These are phyloP conservation scores for Colletotrichum gigasporum DNA, from an alignment of 2,329 filamentous ascomycete genomes.

Conservation along the genomic window DNA sequence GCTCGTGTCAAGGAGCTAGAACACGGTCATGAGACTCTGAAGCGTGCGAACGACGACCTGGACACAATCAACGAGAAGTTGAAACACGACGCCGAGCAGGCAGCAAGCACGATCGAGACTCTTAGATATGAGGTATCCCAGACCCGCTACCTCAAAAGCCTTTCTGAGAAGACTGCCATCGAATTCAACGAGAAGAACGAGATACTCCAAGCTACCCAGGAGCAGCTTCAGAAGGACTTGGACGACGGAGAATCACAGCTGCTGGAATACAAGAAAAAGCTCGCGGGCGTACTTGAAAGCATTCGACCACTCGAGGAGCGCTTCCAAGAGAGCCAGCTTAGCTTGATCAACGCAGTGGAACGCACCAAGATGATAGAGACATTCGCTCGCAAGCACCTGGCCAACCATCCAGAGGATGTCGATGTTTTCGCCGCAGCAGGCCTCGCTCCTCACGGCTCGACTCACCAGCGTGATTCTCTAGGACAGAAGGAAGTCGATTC, in stretches of 20 bases:
- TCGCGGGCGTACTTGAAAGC: background rate
- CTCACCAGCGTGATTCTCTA: background rate
- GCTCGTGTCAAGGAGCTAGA: background rate
- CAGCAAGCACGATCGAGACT: background rate
- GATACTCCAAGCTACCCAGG: background rate
- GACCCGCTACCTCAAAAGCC: background rate
- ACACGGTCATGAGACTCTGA: constrained; percentile 7
- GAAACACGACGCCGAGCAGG: background rate
- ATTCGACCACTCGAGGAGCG: background rate
- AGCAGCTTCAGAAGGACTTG: background rate
- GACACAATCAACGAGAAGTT: constrained; percentile 6
- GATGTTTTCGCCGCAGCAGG: background rate
- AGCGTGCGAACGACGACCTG: constrained; percentile 5
- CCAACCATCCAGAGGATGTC: constrained; percentile 7
- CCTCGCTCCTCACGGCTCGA: background rate
- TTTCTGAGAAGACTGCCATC: background rate
- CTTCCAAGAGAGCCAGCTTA: background rate
- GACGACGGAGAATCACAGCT: background rate
- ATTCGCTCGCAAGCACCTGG: background rate
- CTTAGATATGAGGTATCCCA: background rate
- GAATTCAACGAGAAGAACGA: constrained; percentile 1
- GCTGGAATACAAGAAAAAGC: constrained; percentile 6
- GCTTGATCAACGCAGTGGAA: constrained; percentile 12
- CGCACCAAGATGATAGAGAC: constrained; percentile 10
- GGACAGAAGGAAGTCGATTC: background rate